Evolutionary conservation across 2,329 filamentous ascomycete genomes (phyloP).

Genomic region (Aureobasidium sp.): DNA sequence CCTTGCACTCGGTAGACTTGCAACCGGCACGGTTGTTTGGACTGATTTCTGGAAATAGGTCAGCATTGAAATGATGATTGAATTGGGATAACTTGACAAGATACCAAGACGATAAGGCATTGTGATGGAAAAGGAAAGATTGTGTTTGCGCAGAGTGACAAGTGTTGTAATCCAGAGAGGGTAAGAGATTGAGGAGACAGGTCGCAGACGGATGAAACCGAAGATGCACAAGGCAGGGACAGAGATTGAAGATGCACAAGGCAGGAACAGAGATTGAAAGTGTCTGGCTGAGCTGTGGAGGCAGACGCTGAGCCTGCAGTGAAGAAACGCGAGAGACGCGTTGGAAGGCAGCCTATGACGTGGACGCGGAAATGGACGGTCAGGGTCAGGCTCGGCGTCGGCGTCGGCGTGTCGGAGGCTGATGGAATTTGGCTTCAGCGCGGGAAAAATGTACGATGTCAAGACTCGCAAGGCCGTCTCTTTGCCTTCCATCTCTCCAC

Average conservation of each 20-base stretch:
- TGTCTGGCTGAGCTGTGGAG: neutral
- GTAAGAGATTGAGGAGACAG: neutral
- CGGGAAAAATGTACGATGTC: slow-evolving; percentile 11
- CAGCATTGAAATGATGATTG: neutral
- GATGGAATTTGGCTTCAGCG: neutral
- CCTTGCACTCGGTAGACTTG: slow-evolving; percentile 66
- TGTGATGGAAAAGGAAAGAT: neutral
- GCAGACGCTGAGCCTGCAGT: neutral
- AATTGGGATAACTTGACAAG: neutral
- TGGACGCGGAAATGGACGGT: neutral
- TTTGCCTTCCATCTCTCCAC: neutral
- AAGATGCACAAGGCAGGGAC: neutral
- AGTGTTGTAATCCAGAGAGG: no score
- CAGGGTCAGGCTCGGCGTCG: no score
- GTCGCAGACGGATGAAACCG: neutral
- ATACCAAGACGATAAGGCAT: slow-evolving; percentile 14
- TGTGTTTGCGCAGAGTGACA: neutral
- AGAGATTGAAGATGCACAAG: neutral
- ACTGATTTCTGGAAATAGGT: slow-evolving; percentile 55
- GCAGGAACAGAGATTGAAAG: neutral
- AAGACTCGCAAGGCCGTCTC: slow-evolving; percentile 2
- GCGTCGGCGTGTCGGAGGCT: slow-evolving; percentile 1
- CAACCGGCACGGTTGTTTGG: slow-evolving; percentile 66
- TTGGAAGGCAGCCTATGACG: neutral
- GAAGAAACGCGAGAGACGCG: slow-evolving; percentile 11